These are phyloP conservation scores for Scheffersomyces quercinus DNA, from an alignment of 1,139 yeast genomes.

Conservation along the genomic window DNA sequence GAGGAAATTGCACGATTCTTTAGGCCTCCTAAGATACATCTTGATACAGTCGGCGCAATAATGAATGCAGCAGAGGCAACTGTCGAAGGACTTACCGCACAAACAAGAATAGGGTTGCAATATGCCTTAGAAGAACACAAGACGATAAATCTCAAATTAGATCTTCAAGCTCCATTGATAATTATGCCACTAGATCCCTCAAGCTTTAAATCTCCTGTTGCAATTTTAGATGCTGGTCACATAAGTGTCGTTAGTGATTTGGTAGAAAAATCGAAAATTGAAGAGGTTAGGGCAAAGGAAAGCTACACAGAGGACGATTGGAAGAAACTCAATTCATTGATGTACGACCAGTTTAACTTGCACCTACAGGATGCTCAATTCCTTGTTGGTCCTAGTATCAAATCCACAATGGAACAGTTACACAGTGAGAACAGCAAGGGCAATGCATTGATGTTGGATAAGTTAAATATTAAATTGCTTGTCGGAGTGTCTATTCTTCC, in stretches of 20 bases:
- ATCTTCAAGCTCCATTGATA: constrained; percentile 89
- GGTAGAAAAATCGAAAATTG: constrained; percentile 69
- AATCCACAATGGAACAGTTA: constrained; percentile 71
- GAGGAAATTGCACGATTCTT: constrained; percentile 76
- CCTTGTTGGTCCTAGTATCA: constrained; percentile 79
- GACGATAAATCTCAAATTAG: constrained; percentile 80
- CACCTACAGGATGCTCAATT: constrained; percentile 85
- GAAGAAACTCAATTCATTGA: constrained; percentile 65
- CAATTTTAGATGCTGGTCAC: constrained; percentile 94
- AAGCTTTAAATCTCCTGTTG: constrained; percentile 83
- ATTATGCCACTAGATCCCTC: constrained; percentile 85
- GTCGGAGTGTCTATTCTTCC: constrained; percentile 86
- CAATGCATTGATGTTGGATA: constrained; percentile 67
- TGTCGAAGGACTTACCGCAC: constrained; percentile 84
- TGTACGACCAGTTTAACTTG: constrained; percentile 87
- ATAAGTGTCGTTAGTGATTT: constrained; percentile 80
- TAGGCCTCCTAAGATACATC: constrained; percentile 81
- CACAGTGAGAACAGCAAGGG: constrained; percentile 42
- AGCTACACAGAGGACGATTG: constrained; percentile 75
- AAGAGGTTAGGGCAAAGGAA: constrained; percentile 68
- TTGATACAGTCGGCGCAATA: constrained; percentile 87
- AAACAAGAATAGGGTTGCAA: constrained; percentile 89
- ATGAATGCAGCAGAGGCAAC: constrained; percentile 96
- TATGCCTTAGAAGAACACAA: constrained; percentile 94
- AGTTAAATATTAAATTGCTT: constrained; percentile 68